These are phyloP conservation scores for Coemansia sp. DNA, from an alignment of 192 early-diverging fungal genomes.

Conservation along the genomic window DNA sequence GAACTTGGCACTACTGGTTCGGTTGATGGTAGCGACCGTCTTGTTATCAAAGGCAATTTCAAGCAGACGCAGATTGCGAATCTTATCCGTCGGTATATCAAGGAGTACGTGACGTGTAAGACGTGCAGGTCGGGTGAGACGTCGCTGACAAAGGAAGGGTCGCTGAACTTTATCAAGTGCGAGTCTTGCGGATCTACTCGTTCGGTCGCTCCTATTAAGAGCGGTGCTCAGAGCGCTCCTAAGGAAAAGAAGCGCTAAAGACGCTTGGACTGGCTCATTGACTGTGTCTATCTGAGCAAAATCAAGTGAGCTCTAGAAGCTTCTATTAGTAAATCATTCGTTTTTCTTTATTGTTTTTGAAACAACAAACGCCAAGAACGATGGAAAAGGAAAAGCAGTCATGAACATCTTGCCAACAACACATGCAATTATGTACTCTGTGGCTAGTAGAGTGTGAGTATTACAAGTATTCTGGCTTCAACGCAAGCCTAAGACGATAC, in stretches of 20 bases:
- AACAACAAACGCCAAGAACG: no score
- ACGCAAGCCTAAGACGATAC: no score
- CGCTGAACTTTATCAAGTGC: constrained; percentile 95
- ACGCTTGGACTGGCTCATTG: neutral
- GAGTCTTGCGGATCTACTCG: constrained; percentile 93
- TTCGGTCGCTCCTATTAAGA: constrained; percentile 95
- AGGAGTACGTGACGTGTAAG: constrained; percentile 99
- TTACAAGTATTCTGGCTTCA: no score
- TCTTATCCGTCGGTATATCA: constrained; percentile 95
- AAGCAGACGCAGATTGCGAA: constrained; percentile 99
- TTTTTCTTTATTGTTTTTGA: neutral
- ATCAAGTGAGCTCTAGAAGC: neutral
- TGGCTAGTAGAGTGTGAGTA: no score
- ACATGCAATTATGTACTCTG: no score
- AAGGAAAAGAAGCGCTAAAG: constrained; percentile 34
- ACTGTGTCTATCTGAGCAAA: neutral
- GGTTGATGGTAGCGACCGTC: constrained; percentile 83
- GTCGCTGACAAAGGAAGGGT: constrained; percentile 91
- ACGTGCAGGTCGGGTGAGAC: constrained; percentile 97
- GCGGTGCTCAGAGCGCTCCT: constrained; percentile 92
- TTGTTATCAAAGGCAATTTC: constrained; percentile 97
- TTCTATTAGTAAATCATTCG: neutral
- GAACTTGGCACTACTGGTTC: constrained; percentile 99
- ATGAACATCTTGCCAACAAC: no score
- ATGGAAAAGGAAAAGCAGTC: no score